Evolutionary conservation across 345 rosid genomes (phyloP), one percentile per base, ranked within the genome.

Genomic region (Luvunga scandens): DNA sequence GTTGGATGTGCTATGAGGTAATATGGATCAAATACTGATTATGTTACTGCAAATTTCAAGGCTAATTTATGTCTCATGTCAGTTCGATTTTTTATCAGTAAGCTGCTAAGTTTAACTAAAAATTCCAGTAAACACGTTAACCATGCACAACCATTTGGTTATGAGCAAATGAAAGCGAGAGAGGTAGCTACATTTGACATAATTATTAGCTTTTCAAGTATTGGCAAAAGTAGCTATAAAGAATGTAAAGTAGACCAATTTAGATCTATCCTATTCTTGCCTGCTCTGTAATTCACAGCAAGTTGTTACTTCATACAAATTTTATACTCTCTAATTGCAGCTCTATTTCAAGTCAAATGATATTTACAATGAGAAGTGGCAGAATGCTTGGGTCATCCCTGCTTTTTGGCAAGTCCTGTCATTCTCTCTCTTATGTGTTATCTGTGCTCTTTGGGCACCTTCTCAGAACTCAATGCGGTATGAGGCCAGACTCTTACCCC

Each of bases 1-100:
- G 99, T 72, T 96, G 98, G 99, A 88, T 88, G 79, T 96, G 98
- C 90, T 96, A 96, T 39, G 98, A 96, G 98, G 99, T 96, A 86
- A 77, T 21, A n/a, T 19, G 27, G 18, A 13, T 50, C 33, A 16
- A 22, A 45, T 73, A 25, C 63, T n/a, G 16, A 34, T 48, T 24
- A 34, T 34, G 9, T 42, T 63, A 55, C 19, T 25, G 24, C 67
- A 62, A 39, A 45, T 18, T 16, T n/a, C 39, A 7, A 62, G 42
- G 42, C 68, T 38, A 14, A 9, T 28, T 64, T 64, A 71, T 68
- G 34, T 60, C 66, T n/a, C 18, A 18, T 72, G 50, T 65, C 21
- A 4, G 38, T 33, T 22, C 25, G 5, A 31, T 66, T 31, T 18
- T 72, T 72, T 33, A 22, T 24, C n/a, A 56, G 16, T 59, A 69